These are phyloP conservation scores for Lodderomyces metapsilosis DNA, from an alignment of 1,139 yeast species.

Conservation along the genomic window DNA sequence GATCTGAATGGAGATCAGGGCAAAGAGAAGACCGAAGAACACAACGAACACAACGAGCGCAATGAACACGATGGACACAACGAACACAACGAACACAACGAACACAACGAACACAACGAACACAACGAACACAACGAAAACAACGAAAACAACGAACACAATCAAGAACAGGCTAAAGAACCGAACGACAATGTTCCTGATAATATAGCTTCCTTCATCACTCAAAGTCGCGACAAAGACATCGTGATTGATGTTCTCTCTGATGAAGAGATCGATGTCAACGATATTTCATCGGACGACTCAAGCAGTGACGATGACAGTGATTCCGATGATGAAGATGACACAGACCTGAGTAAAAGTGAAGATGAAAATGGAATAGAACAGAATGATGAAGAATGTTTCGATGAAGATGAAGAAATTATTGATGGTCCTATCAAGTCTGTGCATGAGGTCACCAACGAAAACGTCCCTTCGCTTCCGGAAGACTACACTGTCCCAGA, in stretches of 20 bases:
- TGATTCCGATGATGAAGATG: too few relatives aligned
- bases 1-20: too few relatives aligned
- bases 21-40: too few relatives aligned
- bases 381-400: constrained; percentile 9
- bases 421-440: constrained; percentile 64
- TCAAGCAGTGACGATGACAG: constrained; percentile 1
- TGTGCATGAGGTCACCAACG: constrained; percentile 74
- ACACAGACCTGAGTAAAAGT: constrained; percentile 17
- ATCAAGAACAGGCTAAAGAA: too few relatives aligned
- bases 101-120: too few relatives aligned
- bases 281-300: constrained; percentile 16
- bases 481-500: constrained; percentile 58
- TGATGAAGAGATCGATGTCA: constrained; percentile 30
- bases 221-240: background rate
- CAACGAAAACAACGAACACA: too few relatives aligned
- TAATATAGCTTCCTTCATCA: background rate
- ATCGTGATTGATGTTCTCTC: constrained; percentile 17
- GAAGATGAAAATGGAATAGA: constrained; percentile 13
- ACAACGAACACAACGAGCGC: too few relatives aligned
- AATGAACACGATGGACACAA: too few relatives aligned
- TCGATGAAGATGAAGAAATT: constrained; percentile 44
- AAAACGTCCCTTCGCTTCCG: constrained; percentile 63
- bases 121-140: too few relatives aligned
- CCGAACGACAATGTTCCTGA: too few relatives aligned
- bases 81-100: too few relatives aligned